phyloP scores from a whole-genome alignment of 352 stramenopile species.

The Aphanomyces stellatus region DNA sequence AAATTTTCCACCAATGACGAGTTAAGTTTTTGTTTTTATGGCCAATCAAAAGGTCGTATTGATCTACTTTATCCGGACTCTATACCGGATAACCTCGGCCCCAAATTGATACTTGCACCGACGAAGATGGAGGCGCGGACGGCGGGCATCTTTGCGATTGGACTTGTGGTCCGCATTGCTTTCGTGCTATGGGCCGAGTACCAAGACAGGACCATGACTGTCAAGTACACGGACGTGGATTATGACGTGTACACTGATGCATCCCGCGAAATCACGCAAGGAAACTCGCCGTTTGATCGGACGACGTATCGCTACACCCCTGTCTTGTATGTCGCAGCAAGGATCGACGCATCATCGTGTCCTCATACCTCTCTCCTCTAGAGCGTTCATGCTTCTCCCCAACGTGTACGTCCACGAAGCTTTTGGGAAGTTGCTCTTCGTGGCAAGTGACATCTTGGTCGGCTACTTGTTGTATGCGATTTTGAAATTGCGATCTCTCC shows the following conservation, averaged over 20 bases:
- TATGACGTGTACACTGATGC: slow-evolving; percentile 98
- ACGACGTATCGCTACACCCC: slow-evolving; percentile 99
- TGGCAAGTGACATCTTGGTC: slow-evolving; percentile 88
- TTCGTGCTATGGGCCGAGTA: slow-evolving; percentile 64
- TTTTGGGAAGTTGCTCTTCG: slow-evolving; percentile 96
- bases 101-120: background rate
- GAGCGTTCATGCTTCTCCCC: slow-evolving; percentile 58
- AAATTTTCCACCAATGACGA: too few species aligned
- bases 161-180: slow-evolving; percentile 37
- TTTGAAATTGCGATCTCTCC: slow-evolving; percentile 51
- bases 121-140: slow-evolving; percentile 1
- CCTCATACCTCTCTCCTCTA: slow-evolving; percentile 18
- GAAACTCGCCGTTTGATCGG: slow-evolving; percentile 90
- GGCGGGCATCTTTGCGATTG: slow-evolving; percentile 11
- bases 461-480: slow-evolving; percentile 87
- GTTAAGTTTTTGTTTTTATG: slow-evolving; percentile 1
- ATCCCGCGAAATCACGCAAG: slow-evolving; percentile 79
- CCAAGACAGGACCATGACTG: slow-evolving; percentile 63
- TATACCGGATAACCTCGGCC: background rate
- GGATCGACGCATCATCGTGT: background rate
- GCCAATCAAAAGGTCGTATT: too few species aligned
- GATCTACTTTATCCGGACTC: background rate
- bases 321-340: slow-evolving; percentile 59
- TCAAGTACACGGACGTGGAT: slow-evolving; percentile 99
- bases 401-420: slow-evolving; percentile 67